A percentile compares a stretch with the other conserved stretches of the same genome.
Evolutionary conservation across 2,329 filamentous ascomycete species (phyloP).

Genomic region (Ascocoryne sarcoides): DNA sequence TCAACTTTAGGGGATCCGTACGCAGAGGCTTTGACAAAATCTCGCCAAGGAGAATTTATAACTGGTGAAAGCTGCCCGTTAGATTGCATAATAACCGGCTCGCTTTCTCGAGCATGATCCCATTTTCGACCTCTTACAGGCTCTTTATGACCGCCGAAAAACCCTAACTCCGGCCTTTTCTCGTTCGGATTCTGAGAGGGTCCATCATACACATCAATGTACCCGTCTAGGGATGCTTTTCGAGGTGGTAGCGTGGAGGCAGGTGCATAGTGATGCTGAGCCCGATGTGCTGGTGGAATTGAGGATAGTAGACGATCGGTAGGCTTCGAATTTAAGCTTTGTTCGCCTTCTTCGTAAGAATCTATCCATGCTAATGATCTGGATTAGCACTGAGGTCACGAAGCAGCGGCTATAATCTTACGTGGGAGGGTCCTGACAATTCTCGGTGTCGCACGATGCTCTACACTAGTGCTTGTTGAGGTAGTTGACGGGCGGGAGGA

Average conservation of each 20-base stretch:
- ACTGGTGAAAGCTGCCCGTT: neutral
- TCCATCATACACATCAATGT: slow-evolving; percentile 21
- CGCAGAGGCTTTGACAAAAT: slow-evolving; percentile 26
- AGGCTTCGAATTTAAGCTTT: slow-evolving; percentile 11
- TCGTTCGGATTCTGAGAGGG: slow-evolving; percentile 8
- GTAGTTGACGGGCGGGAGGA: slow-evolving; percentile 22
- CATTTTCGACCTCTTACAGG: slow-evolving; percentile 29
- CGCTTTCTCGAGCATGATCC: slow-evolving; percentile 28
- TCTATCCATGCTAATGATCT: slow-evolving; percentile 26
- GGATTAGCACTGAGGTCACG: slow-evolving; percentile 7
- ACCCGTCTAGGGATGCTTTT: slow-evolving; percentile 27
- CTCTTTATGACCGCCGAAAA: slow-evolving; percentile 27
- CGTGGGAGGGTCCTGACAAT: slow-evolving; percentile 25
- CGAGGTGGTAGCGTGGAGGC: slow-evolving; percentile 8
- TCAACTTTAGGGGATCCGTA: slow-evolving; percentile 23
- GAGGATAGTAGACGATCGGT: slow-evolving; percentile 19
- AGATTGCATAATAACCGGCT: slow-evolving; percentile 28
- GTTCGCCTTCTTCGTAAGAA: slow-evolving; percentile 24
- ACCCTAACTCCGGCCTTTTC: slow-evolving; percentile 22
- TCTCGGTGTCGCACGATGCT: slow-evolving; percentile 18
- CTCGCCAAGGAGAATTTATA: slow-evolving; percentile 25
- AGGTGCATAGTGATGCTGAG: slow-evolving; percentile 23
- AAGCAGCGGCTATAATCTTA: slow-evolving; percentile 12
- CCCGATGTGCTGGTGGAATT: slow-evolving; percentile 20
- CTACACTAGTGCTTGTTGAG: slow-evolving; percentile 19